phyloP scores from a whole-genome alignment of 106 monocot genomes.

The Iris macrosiphon region DNA sequence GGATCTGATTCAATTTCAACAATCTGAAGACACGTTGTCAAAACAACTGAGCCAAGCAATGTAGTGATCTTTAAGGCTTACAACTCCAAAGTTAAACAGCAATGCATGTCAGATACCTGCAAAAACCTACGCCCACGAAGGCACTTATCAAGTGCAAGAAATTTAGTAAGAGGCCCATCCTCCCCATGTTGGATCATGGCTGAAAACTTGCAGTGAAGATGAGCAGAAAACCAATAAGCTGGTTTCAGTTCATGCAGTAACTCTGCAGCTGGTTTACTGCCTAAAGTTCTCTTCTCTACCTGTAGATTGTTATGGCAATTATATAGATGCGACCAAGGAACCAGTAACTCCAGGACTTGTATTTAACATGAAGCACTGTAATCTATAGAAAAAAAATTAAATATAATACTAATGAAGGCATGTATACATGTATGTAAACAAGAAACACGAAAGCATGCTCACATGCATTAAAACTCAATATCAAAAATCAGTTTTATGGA shows the following conservation, averaged over 20 bases:
- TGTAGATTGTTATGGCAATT: slow-evolving; percentile 14
- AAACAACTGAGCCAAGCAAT: too few relatives aligned
- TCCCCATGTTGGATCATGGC: slow-evolving; percentile 77
- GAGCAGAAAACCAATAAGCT: slow-evolving; percentile 84
- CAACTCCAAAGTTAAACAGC: too few relatives aligned
- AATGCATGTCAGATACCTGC: slow-evolving; percentile 40
- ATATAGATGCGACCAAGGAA: too few relatives aligned
- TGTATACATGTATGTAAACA: too few relatives aligned
- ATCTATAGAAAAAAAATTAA: too few relatives aligned
- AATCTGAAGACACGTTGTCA: slow-evolving; percentile 35
- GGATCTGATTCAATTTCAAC: slow-evolving; percentile 76
- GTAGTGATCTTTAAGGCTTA: too few relatives aligned
- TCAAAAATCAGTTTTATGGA: neutral
- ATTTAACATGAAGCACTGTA: too few relatives aligned
- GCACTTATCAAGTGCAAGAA: slow-evolving; percentile 98
- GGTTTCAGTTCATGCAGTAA: slow-evolving; percentile 72
- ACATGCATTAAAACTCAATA: neutral
- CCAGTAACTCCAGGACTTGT: too few relatives aligned
- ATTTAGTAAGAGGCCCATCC: slow-evolving; percentile 74
- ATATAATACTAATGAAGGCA: too few relatives aligned
- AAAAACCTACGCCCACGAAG: slow-evolving; percentile 63
- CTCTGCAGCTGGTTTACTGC: slow-evolving; percentile 72
- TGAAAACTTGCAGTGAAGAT: slow-evolving; percentile 94
- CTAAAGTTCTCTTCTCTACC: slow-evolving; percentile 70
- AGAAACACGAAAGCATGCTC: neutral